phyloP scores from a whole-genome alignment of 805 yeast genomes.

The Lipomyces lipofer region DNA sequence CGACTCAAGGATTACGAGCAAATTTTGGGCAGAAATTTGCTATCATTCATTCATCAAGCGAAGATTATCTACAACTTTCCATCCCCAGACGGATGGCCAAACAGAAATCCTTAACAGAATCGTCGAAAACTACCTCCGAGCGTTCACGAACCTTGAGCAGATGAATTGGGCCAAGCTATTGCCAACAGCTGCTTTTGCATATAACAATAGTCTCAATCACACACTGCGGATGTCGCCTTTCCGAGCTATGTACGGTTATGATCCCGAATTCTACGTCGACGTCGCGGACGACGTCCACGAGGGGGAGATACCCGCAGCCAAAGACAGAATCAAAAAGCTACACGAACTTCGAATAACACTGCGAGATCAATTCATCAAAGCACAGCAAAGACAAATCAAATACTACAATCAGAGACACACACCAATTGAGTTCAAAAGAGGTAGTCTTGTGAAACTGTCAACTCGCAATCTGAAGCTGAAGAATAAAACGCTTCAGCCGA shows the following conservation, averaged over 20 bases:
- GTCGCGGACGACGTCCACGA: not conserved
- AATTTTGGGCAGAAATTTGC: slow-evolving; percentile 21
- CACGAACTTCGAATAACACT: not conserved
- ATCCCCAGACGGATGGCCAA: slow-evolving; percentile 8
- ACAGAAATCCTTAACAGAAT: slow-evolving; percentile 2
- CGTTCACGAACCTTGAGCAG: not conserved
- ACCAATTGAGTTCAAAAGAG: not conserved
- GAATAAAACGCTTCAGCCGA: not conserved
- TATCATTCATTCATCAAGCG: not conserved
- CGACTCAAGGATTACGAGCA: slow-evolving; percentile 21
- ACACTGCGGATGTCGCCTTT: not conserved
- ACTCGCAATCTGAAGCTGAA: not conserved
- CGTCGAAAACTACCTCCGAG: not conserved
- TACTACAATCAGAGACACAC: not conserved
- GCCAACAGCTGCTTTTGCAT: not conserved
- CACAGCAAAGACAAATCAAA: no score
- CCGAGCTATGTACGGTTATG: not conserved
- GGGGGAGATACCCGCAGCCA: not conserved
- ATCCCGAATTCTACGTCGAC: not conserved
- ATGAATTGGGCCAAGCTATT: not conserved
- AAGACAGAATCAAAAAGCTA: not conserved
- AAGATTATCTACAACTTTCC: not conserved
- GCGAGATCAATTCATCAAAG: no score
- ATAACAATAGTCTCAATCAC: not conserved
- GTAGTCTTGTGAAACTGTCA: not conserved